Evolutionary conservation across 2,329 filamentous ascomycete genomes (phyloP), one percentile per base, ranked within the genome.

Genomic region (Aureobasidium sp.): DNA sequence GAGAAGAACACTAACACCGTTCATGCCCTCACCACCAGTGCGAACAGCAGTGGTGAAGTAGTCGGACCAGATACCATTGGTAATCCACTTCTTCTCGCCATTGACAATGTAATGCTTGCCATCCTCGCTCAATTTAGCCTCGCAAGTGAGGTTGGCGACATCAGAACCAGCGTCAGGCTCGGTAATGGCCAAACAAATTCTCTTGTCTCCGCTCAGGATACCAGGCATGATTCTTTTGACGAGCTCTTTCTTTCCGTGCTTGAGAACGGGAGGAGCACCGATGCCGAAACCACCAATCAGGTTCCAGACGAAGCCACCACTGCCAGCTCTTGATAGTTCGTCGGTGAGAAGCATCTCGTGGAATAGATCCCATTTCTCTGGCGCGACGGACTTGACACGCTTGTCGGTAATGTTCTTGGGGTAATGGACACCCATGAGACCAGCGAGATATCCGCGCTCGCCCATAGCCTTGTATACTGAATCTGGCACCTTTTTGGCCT

Each of bases 71-170:
- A 67, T 66, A 71, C 94, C 94, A 78, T 99, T 99, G 71, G 93
- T 97, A 76, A 97, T 97, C 93, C 94, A 97, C 80, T 99, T 99
- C 88, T 99, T 97, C 85, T 97, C 93, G 61, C 94, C 94, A 72
- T 97, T 99, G 77, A 99, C 94, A 68, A 97, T 97, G 78, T 95
- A 99, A 79, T 97, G 91, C 82, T 97, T 97, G 72, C 94, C 94
- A 70, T 99, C 94, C 69, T 94, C 89, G 66, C 84, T 90, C 63
- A 97, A 83, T 82, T 96, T 96, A 29, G 94, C 94, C 81, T 97
- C 92, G 76, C 93, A 97, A 15, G 87, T 94, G 68, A 99, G 75
- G 77, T 96, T 97, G 64, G 94, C 94, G 10, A 99, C 94, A 73
- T 99, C 94, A 67, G 87, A 91, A 48, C 94, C 94, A 13, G 92